Evolutionary conservation across 2,329 filamentous ascomycete genomes (phyloP).

Genomic region (Xylariales sp.): DNA sequence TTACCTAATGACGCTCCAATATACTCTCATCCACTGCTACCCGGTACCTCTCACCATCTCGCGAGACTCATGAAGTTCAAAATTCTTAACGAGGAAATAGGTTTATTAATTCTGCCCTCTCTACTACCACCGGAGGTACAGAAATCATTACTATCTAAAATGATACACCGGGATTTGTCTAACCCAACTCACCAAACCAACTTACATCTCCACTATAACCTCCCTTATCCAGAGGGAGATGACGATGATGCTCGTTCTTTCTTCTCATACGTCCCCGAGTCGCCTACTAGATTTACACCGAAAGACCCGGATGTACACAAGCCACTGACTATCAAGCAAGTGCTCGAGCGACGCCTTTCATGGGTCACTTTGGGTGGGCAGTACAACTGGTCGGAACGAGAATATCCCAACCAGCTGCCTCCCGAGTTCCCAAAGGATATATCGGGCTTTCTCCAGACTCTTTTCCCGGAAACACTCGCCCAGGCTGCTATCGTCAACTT

Average conservation of each 20-base stretch:
- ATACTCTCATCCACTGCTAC: constrained; percentile 74
- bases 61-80: background rate
- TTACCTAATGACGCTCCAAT: constrained; percentile 58
- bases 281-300: constrained; percentile 69
- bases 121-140: constrained; percentile 79
- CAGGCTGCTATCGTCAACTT: constrained; percentile 95
- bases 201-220: constrained; percentile 82
- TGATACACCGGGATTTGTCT: constrained; percentile 82
- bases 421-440: constrained; percentile 82
- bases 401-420: constrained; percentile 76
- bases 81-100: constrained; percentile 57
- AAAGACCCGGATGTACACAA: constrained; percentile 81
- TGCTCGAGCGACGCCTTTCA: constrained; percentile 83
- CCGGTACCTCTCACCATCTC: constrained; percentile 64
- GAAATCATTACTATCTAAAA: constrained; percentile 73
- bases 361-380: constrained; percentile 97
- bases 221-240: constrained; percentile 65
- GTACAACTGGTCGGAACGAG: constrained; percentile 93
- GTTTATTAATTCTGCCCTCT: constrained; percentile 80
- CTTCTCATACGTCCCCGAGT: constrained; percentile 63
- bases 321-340: constrained; percentile 73
- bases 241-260: constrained; percentile 58
- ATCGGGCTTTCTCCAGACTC: constrained; percentile 69
- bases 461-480: constrained; percentile 82
- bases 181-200: constrained; percentile 85